Conservation (phyloP, 1,284 basidiomycete species). For the Tilletia setariae region DNA sequence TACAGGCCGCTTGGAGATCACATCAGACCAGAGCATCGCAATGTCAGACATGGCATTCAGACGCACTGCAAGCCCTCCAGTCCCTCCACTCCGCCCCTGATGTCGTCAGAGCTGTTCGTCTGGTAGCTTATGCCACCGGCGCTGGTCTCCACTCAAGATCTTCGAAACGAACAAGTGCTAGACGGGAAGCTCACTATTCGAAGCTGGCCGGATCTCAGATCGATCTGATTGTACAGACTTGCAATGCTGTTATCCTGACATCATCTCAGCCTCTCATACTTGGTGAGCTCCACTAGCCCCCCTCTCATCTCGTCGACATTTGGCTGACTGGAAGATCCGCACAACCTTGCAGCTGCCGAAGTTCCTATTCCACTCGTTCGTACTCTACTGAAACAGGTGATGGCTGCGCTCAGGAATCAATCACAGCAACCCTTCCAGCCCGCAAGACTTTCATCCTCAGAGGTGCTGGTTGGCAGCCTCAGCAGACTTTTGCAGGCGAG, state of each 20-base stretch:
- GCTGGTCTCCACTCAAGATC: neutral
- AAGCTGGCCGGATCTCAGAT: neutral
- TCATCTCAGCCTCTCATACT: neutral
- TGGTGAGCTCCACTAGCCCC: neutral
- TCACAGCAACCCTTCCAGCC: too few relatives aligned
- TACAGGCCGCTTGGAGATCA: conserved; percentile 14
- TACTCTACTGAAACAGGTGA: neutral
- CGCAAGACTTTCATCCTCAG: neutral
- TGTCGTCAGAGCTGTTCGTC: neutral
- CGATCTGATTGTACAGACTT: neutral
- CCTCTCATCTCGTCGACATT: neutral
- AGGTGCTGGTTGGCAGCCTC: neutral
- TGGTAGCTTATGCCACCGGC: neutral
- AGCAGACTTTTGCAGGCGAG: neutral
- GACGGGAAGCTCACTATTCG: too few relatives aligned
- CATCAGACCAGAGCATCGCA: neutral
- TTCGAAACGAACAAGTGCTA: too few relatives aligned
- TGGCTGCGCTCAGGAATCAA: neutral
- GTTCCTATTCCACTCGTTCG: neutral
- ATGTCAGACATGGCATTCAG: neutral
- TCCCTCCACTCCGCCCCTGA: neutral
- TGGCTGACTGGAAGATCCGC: neutral
- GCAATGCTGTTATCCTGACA: neutral
- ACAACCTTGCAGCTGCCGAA: neutral
- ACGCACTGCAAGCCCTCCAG: neutral